Evolutionary conservation across 2,329 filamentous ascomycete species (phyloP), one percentile per base, ranked within the genome.

Genomic region (Rhinocladiella mackenziei): DNA sequence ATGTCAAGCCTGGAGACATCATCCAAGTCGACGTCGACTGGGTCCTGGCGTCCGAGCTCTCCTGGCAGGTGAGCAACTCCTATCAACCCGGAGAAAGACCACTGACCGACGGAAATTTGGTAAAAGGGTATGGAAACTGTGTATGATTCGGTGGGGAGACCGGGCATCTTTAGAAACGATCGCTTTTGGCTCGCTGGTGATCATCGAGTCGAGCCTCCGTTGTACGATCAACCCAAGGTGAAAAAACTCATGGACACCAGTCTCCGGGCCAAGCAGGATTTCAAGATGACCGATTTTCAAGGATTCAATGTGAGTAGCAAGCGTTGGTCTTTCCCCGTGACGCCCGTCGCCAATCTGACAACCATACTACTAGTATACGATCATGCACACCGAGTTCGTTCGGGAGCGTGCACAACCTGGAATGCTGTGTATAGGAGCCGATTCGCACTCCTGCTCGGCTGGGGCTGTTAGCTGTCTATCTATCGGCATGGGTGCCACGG

Each of bases 111-210:
- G n/a, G n/a, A n/a, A n/a, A n/a, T n/a, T n/a, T n/a, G n/a, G 29
- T 32, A 15, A 25, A 14, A 48, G 62, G 62, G 65, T 30, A 73
- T 73, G 69, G 60, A 66, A 30, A 56, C 51, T 30, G 66, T 63
- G 3, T 71, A 71, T 31, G 8, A 9, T 9, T 9, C 29, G 7
- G 14, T 31, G 6, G 29, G 29, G 29, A 9, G 29, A 6, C 29
- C 29, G 6, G 29, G 29, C 9, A 31, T 31, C 8, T 31, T 31
- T 14, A 31, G 29, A 31, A 31, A 36, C 22, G 41, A 49, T 48
- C 59, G 72, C 0, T 67, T 75, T 50, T 75, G 72, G 72, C 60
- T 76, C 5, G 71, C 70, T 0, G 67, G 66, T 2, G 72, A 75
- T 50, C 71, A 75, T 50, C 61, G 67, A 3, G 70, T 74, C 2